phyloP scores from a whole-genome alignment of 1,284 basidiomycete genomes.

The Porodaedalea pini region DNA sequence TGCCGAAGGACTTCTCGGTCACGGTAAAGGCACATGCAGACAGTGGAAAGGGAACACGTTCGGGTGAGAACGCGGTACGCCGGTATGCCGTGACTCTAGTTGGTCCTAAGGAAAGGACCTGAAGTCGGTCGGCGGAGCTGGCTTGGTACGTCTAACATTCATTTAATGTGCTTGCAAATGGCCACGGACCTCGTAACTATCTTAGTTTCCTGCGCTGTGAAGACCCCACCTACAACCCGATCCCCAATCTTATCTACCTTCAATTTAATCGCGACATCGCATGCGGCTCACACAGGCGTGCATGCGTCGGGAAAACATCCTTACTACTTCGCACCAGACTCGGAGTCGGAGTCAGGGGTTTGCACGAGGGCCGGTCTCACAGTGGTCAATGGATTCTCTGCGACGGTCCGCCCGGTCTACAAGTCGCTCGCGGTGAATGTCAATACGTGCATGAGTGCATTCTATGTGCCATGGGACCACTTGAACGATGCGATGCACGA shows the following conservation, averaged over 20 bases:
- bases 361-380: too few relatives aligned
- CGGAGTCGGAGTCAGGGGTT: too few relatives aligned
- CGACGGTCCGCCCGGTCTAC: too few relatives aligned
- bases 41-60: conserved; percentile 41
- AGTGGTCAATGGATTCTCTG: too few relatives aligned
- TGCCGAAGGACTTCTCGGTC: conserved; percentile 52
- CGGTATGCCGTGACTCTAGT: conserved; percentile 55
- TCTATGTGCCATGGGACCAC: conserved; percentile 56
- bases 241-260: conserved; percentile 57
- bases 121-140: too few relatives aligned
- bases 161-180: not conserved
- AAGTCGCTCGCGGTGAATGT: conserved; percentile 71
- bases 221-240: conserved; percentile 42
- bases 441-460: conserved; percentile 71
- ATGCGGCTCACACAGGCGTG: conserved; percentile 49
- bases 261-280: conserved; percentile 61
- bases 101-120: conserved; percentile 45
- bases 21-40: conserved; percentile 51
- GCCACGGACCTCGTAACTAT: not conserved
- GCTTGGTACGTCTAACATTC: too few relatives aligned
- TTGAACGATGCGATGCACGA: too few relatives aligned
- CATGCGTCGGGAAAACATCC: too few relatives aligned
- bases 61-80: conserved; percentile 40
- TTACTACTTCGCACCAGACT: too few relatives aligned
- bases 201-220: conserved; percentile 53